These are phyloP conservation scores for Clonostachys chloroleuca DNA, from an alignment of 2,329 filamentous ascomycete species.

Conservation along the genomic window DNA sequence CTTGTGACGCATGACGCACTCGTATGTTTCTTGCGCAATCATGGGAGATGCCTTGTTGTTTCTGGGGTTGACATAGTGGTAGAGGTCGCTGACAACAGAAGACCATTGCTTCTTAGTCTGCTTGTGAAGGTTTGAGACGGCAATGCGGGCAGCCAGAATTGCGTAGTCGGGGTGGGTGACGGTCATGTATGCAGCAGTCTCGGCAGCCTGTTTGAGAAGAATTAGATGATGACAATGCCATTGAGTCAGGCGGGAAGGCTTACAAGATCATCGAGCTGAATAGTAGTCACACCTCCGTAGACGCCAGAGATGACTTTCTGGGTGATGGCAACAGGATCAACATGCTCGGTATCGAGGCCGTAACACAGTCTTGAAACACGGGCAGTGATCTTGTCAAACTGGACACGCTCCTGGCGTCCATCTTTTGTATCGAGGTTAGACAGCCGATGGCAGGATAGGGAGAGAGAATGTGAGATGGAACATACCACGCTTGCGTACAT, in stretches of 20 bases:
- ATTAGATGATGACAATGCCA: constrained; percentile 51
- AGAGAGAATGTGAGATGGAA: constrained; percentile 8
- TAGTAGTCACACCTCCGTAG: constrained; percentile 94
- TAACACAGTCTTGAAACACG: constrained; percentile 97
- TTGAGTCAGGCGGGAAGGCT: constrained; percentile 24
- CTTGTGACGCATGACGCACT: constrained; percentile 91
- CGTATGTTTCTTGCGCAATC: constrained; percentile 89
- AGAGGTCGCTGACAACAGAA: constrained; percentile 87
- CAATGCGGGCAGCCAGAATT: constrained; percentile 95
- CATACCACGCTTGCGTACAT: constrained; percentile 60
- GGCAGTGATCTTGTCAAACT: constrained; percentile 99
- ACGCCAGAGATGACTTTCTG: constrained; percentile 99
- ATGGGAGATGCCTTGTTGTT: constrained; percentile 82
- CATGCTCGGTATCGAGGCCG: constrained; percentile 88
- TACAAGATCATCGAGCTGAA: constrained; percentile 95
- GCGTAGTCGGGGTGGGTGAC: constrained; percentile 99
- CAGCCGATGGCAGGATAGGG: neutral
- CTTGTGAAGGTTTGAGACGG: constrained; percentile 99
- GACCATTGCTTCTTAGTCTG: constrained; percentile 99
- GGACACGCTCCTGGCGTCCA: constrained; percentile 98
- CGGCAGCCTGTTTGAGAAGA: constrained; percentile 67
- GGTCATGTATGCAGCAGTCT: constrained; percentile 99
- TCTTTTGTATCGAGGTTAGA: constrained; percentile 46
- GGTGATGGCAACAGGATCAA: constrained; percentile 96
- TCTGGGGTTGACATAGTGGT: constrained; percentile 94